Evolutionary conservation across 129 eudicot species (phyloP).

Genomic region (sunflower (Helianthus annuus)): HanXRQr2.0-SUNRISE NC_035448.2:163304241-163304740

Average conservation of each 20-base stretch:
- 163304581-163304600: slow-evolving; percentile 35
- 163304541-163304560: slow-evolving; percentile 15
- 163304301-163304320: neutral
- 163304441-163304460: slow-evolving; percentile 3
- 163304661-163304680: slow-evolving; percentile 50
- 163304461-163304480: neutral
- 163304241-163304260: neutral
- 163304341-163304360: neutral
- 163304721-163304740: slow-evolving; percentile 48
- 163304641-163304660: slow-evolving; percentile 41
- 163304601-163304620: slow-evolving; percentile 50
- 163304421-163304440: neutral
- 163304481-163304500: slow-evolving; percentile 28
- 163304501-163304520: slow-evolving; percentile 1
- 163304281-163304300: neutral
- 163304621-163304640: slow-evolving; percentile 41
- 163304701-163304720: slow-evolving; percentile 44
- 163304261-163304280: neutral
- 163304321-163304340: neutral
- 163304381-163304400: neutral
- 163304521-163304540: slow-evolving; percentile 16
- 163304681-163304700: slow-evolving; percentile 40
- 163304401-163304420: neutral
- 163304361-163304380: neutral
- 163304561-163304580: slow-evolving; percentile 49